Percentiles rank a stretch among this genome's conserved stretches.
These are phyloP conservation scores for Breviolum minutum DNA, from an alignment of 73 alveolate genomes.

Conservation along the genomic window DNA sequence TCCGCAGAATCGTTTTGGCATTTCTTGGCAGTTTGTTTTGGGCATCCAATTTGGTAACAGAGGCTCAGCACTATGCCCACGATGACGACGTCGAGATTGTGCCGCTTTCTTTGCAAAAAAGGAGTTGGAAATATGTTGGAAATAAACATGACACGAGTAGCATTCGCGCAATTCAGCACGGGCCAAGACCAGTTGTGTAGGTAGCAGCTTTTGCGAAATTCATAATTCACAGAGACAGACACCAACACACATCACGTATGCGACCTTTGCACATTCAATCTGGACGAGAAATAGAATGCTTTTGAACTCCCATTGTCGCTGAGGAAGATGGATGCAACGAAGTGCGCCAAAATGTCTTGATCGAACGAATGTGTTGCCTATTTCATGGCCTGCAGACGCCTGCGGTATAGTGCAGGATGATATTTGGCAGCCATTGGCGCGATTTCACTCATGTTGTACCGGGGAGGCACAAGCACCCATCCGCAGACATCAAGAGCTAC, in stretches of 20 bases:
- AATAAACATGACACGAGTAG: background rate
- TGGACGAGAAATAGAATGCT: background rate
- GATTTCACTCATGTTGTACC: background rate
- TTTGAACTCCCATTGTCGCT: background rate
- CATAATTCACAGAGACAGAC: background rate
- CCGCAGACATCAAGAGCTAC: conserved; percentile 86
- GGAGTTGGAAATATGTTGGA: background rate
- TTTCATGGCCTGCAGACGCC: background rate
- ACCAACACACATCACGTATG: background rate
- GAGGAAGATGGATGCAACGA: conserved; percentile 89
- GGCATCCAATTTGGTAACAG: background rate
- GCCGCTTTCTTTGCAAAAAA: background rate
- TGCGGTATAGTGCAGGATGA: too few relatives aligned
- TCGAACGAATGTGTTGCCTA: background rate
- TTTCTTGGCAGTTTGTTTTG: too few relatives aligned
- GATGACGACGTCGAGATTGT: conserved; percentile 55
- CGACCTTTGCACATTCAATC: too few relatives aligned
- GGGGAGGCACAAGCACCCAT: conserved; percentile 67
- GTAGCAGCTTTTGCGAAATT: too few relatives aligned
- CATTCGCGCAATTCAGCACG: too few relatives aligned
- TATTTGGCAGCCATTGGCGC: background rate
- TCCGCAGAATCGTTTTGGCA: too few relatives aligned
- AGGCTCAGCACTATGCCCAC: conserved; percentile 85
- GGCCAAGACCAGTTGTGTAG: too few relatives aligned
- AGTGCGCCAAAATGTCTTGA: conserved; percentile 19